Percentiles rank a stretch among this genome's conserved stretches.
Conservation (phyloP, 108 stramenopile species). For the Conticribra guillardii region DNA sequence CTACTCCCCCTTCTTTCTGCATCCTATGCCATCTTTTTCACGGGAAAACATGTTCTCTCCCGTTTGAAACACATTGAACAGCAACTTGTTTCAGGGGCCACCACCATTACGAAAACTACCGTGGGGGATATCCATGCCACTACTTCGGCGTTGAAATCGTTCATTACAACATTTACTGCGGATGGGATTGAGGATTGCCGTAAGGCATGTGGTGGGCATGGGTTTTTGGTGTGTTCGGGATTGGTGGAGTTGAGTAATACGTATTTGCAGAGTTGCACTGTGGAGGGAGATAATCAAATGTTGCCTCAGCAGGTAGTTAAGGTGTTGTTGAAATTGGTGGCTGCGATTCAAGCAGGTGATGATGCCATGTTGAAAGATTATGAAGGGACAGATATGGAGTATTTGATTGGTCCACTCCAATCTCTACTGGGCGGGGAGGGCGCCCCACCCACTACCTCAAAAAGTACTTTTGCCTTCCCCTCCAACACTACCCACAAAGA, state of each 20-base stretch:
- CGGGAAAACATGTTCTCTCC: slow-evolving; percentile 71
- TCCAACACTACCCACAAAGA: slow-evolving; percentile 24
- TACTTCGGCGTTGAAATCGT: slow-evolving; percentile 92
- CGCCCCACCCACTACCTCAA: slow-evolving; percentile 13
- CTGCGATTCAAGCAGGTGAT: slow-evolving; percentile 53
- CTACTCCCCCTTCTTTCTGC: slow-evolving; percentile 89
- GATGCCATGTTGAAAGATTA: slow-evolving; percentile 27
- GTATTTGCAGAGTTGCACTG: slow-evolving; percentile 93
- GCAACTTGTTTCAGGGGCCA: slow-evolving; percentile 57
- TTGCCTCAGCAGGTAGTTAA: slow-evolving; percentile 89
- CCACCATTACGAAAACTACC: slow-evolving; percentile 63
- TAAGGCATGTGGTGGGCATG: slow-evolving; percentile 96
- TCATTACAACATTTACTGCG: slow-evolving; percentile 86
- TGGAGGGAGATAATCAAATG: slow-evolving; percentile 95
- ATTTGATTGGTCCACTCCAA: slow-evolving; percentile 45
- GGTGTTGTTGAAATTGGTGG: slow-evolving; percentile 84
- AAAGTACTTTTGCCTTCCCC: slow-evolving; percentile 39
- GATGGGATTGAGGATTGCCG: slow-evolving; percentile 96
- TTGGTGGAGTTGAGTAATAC: slow-evolving; percentile 90
- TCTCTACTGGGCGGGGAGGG: slow-evolving; percentile 17
- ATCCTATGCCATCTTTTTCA: slow-evolving; percentile 91
- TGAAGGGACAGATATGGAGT: slow-evolving; percentile 44
- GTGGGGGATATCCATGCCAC: slow-evolving; percentile 92
- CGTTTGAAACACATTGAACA: slow-evolving; percentile 77
- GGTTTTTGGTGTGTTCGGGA: slow-evolving; percentile 89